Percentiles rank a stretch among this genome's conserved stretches.
Conservation (phyloP, 1,139 yeast genomes). For the Candida sp. region DNA sequence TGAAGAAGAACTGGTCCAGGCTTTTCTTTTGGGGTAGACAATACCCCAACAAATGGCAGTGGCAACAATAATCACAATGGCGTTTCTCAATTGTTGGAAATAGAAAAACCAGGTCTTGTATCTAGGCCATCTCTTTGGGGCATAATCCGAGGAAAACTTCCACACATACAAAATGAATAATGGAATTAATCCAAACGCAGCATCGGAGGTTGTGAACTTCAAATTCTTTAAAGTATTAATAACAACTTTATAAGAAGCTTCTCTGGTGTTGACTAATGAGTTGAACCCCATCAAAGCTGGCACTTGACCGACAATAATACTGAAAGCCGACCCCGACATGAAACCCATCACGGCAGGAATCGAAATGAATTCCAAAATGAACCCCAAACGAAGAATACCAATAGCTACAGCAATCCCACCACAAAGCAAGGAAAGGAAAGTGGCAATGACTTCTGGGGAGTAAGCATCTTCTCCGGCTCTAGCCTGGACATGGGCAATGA, state of each 20-base stretch:
- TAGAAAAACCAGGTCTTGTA: conserved; percentile 62
- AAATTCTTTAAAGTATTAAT: conserved; percentile 72
- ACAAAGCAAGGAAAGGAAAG: conserved; percentile 74
- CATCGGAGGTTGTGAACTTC: conserved; percentile 66
- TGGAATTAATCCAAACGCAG: conserved; percentile 84
- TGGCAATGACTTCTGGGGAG: conserved; percentile 69
- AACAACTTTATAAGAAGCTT: conserved; percentile 64
- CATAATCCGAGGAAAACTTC: conserved; percentile 54
- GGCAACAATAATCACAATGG: conserved; percentile 73
- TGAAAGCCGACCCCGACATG: conserved; percentile 93
- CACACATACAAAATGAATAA: conserved; percentile 66
- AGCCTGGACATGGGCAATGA: conserved; percentile 58
- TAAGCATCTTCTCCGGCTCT: conserved; percentile 36
- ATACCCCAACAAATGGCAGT: conserved; percentile 71
- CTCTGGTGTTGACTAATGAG: conserved; percentile 66
- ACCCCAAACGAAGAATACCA: conserved; percentile 83
- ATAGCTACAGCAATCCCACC: conserved; percentile 83
- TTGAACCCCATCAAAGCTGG: conserved; percentile 83
- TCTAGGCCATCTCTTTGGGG: conserved; percentile 66
- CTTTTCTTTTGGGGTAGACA: conserved; percentile 66
- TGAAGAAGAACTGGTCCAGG: conserved; percentile 29
- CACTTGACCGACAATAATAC: conserved; percentile 78
- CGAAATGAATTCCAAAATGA: conserved; percentile 84
- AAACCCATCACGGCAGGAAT: conserved; percentile 93
- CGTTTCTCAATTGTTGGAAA: conserved; percentile 73